phyloP scores from a whole-genome alignment of 1,284 basidiomycete species.

The Bjerkandera adusta region DNA sequence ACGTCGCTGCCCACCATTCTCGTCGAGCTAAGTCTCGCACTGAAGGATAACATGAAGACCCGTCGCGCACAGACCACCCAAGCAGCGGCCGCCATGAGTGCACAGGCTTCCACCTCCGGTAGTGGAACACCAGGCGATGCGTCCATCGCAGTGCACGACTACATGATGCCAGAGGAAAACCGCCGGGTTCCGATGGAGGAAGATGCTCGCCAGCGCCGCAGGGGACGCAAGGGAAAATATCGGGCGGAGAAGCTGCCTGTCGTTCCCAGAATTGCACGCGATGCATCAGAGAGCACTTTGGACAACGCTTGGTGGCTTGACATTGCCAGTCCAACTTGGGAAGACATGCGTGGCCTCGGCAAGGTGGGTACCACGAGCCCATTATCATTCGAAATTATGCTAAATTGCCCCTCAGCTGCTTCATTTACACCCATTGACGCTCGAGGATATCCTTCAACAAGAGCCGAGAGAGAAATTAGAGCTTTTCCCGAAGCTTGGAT shows the following conservation, averaged over 20 bases:
- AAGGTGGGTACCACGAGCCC: slow-evolving; percentile 51
- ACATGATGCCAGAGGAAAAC: slow-evolving; percentile 31
- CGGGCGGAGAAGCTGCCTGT: slow-evolving; percentile 12
- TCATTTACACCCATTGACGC: slow-evolving; percentile 89
- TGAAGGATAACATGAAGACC: slow-evolving; percentile 37
- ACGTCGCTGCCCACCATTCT: slow-evolving; percentile 57
- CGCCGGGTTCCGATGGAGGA: slow-evolving; percentile 7
- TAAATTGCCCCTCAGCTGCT: slow-evolving; percentile 52
- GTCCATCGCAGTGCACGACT: slow-evolving; percentile 30
- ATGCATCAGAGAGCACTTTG: slow-evolving; percentile 14
- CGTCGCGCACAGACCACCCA: slow-evolving; percentile 19
- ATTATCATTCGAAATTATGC: slow-evolving; percentile 2
- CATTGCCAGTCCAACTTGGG: slow-evolving; percentile 86
- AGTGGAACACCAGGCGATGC: slow-evolving; percentile 6
- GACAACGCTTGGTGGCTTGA: slow-evolving; percentile 87
- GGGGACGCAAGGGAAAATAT: slow-evolving; percentile 37
- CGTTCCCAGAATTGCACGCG: not conserved
- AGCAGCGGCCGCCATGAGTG: not conserved
- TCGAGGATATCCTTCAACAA: slow-evolving; percentile 95
- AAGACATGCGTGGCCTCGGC: slow-evolving; percentile 86
- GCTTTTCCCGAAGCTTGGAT: slow-evolving; percentile 84
- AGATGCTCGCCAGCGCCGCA: slow-evolving; percentile 19
- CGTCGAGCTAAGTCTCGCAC: slow-evolving; percentile 49
- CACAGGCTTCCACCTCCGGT: slow-evolving; percentile 8
- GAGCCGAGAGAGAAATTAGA: slow-evolving; percentile 95